Percentiles rank a stretch among this genome's conserved stretches.
Conservation (phyloP, 106 monocot genomes). For the Apostasia shenzhenica region DNA sequence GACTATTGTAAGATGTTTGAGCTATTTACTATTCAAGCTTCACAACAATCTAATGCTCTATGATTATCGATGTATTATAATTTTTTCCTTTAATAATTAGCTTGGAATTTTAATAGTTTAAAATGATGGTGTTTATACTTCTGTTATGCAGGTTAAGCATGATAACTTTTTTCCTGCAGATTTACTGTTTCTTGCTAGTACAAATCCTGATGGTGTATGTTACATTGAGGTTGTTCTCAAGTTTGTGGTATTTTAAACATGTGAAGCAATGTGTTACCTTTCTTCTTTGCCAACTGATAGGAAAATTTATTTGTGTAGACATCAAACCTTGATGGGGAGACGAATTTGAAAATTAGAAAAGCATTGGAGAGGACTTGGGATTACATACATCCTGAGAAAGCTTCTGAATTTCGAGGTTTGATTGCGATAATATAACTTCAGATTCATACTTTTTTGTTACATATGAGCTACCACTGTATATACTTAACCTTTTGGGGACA, state of each 20-base stretch:
- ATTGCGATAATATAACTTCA: background rate
- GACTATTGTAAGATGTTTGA: too few species aligned
- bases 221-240: conserved; percentile 67
- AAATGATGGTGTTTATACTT: background rate
- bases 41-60: too few species aligned
- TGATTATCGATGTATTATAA: too few species aligned
- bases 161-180: conserved; percentile 88
- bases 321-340: conserved; percentile 84
- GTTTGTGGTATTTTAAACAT: conserved; percentile 23
- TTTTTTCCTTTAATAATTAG: too few species aligned
- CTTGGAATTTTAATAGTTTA: too few species aligned
- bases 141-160: conserved; percentile 51
- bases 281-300: background rate
- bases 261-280: background rate
- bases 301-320: conserved; percentile 40
- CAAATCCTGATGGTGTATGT: conserved; percentile 85
- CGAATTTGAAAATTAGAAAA: conserved; percentile 85
- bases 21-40: too few species aligned
- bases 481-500: too few species aligned
- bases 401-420: conserved; percentile 82
- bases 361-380: conserved; percentile 82
- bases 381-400: conserved; percentile 70
- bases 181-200: conserved; percentile 66
- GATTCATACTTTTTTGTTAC: too few species aligned
- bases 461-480: too few species aligned